These are phyloP conservation scores for Inga oerstediana DNA, from an alignment of 306 rosid species.

Conservation along the genomic window DNA sequence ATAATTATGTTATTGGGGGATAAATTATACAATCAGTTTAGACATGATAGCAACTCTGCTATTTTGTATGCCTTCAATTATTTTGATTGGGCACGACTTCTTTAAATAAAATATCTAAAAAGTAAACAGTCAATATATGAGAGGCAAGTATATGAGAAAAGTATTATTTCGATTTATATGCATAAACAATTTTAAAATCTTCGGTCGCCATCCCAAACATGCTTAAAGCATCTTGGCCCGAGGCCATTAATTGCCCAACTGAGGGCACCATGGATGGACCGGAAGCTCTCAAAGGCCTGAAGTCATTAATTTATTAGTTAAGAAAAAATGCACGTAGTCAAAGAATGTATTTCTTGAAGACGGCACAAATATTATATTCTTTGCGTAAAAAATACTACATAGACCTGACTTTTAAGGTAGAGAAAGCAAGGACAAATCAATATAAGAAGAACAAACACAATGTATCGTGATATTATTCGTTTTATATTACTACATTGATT, in stretches of 20 bases:
- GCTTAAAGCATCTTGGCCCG: not conserved
- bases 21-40: not conserved
- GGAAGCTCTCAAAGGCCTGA: not conserved
- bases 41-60: not conserved
- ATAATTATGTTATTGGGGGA: too few species aligned
- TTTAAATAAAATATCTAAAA: not conserved
- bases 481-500: too few species aligned
- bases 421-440: not conserved
- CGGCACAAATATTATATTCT: not conserved
- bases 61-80: not conserved
- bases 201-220: too few species aligned
- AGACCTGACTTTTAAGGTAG: not conserved
- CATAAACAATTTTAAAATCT: too few species aligned
- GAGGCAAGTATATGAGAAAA: too few species aligned
- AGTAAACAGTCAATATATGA: not conserved
- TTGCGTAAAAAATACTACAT: not conserved
- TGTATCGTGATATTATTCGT: too few species aligned
- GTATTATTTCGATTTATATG: too few species aligned
- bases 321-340: not conserved
- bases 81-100: not conserved
- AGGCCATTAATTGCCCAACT: not conserved
- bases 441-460: not conserved
- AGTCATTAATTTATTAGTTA: not conserved
- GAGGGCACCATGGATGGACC: too few species aligned
- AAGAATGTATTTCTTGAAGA: not conserved